These are phyloP conservation scores for Spathaspora sp. DNA, from an alignment of 805 yeast species.

Conservation along the genomic window DNA sequence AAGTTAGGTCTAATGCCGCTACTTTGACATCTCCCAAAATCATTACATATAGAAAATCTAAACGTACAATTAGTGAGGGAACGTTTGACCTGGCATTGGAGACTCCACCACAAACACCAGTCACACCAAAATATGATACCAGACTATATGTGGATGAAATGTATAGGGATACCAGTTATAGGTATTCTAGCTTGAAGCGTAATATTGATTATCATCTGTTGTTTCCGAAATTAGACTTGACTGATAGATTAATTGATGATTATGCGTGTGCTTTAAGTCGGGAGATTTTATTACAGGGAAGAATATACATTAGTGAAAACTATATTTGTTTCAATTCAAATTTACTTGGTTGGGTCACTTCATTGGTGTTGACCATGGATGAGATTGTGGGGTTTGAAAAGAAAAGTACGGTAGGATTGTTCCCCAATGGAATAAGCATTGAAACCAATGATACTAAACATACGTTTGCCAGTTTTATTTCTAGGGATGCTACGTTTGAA, in stretches of 20 bases:
- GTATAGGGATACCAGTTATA: constrained; percentile 53
- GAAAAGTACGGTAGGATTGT: constrained; percentile 80
- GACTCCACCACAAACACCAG: constrained; percentile 8
- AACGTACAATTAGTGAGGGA: constrained; percentile 30
- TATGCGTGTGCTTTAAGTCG: constrained; percentile 86
- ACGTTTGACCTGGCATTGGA: constrained; percentile 11
- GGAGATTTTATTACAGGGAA: constrained; percentile 85
- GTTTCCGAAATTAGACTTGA: constrained; percentile 62
- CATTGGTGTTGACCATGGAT: constrained; percentile 62
- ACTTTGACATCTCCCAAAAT: constrained; percentile 29
- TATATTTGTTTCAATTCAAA: constrained; percentile 84
- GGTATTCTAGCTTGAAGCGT: constrained; percentile 61
- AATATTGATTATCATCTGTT: constrained; percentile 73
- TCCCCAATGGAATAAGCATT: constrained; percentile 82
- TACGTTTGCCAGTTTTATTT: constrained; percentile 81
- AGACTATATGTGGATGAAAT: constrained; percentile 55
- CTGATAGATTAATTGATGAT: constrained; percentile 78
- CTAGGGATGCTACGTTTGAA: constrained; percentile 74
- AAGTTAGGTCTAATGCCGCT: not conserved
- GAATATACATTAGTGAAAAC: constrained; percentile 74
- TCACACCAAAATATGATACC: constrained; percentile 26
- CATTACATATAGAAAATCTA: constrained; percentile 35
- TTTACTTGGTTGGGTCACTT: constrained; percentile 88
- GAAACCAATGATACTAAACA: constrained; percentile 64
- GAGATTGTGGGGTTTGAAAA: constrained; percentile 76